A percentile compares a stretch with the other conserved stretches of the same genome.
Conservation (phyloP, 2,329 filamentous ascomycete species). For the Trichoderma asperellum region DNA sequence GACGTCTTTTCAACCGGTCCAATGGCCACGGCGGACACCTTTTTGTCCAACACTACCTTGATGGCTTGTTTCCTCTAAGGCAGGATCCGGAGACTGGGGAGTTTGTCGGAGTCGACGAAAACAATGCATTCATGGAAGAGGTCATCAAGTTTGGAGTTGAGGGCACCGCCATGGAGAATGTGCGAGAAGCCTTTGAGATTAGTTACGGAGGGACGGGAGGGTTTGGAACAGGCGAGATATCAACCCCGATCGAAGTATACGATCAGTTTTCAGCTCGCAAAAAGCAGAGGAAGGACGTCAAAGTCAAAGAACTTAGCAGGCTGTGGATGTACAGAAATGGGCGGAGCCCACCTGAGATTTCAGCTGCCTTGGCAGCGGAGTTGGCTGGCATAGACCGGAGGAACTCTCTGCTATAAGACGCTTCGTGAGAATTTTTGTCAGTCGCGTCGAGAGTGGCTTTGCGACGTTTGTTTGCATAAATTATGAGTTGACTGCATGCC, state of each 20-base stretch:
- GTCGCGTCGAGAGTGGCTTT: not conserved
- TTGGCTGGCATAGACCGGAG: slow-evolving; percentile 35
- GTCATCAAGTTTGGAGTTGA: slow-evolving; percentile 52
- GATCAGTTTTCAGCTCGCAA: slow-evolving; percentile 37
- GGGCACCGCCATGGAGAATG: slow-evolving; percentile 49
- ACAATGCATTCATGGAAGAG: slow-evolving; percentile 66
- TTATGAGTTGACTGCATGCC: not conserved
- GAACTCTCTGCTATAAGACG: slow-evolving; percentile 16
- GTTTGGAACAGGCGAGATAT: slow-evolving; percentile 43
- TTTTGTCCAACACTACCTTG: slow-evolving; percentile 64
- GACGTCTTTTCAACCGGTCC: slow-evolving; percentile 61
- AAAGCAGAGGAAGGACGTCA: slow-evolving; percentile 45
- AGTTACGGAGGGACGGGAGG: slow-evolving; percentile 50
- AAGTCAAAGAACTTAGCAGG: slow-evolving; percentile 64
- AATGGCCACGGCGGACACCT: slow-evolving; percentile 59
- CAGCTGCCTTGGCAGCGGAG: slow-evolving; percentile 43
- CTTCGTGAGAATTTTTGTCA: not conserved
- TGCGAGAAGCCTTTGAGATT: slow-evolving; percentile 53
- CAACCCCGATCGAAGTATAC: slow-evolving; percentile 46
- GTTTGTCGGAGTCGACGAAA: slow-evolving; percentile 50
- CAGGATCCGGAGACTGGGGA: slow-evolving; percentile 47
- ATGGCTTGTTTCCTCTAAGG: slow-evolving; percentile 62
- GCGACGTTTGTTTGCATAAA: not conserved
- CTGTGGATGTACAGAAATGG: slow-evolving; percentile 68
- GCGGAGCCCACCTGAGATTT: slow-evolving; percentile 51